Conservation (phyloP, 345 rosid genomes). For the Mercurialis annua region DNA sequence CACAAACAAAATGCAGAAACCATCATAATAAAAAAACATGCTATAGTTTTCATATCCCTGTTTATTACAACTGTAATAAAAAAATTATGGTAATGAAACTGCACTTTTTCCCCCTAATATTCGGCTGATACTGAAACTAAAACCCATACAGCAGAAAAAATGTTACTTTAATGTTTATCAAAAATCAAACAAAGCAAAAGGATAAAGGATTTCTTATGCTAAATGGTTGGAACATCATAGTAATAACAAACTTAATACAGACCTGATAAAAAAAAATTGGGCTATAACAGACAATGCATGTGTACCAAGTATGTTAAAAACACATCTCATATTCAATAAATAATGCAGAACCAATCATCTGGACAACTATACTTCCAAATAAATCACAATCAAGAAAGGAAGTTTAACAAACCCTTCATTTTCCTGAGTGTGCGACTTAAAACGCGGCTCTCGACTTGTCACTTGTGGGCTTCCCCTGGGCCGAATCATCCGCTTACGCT, state of each 20-base stretch:
- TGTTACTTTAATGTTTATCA: too few species aligned
- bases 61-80: too few species aligned
- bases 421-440: slow-evolving; percentile 65
- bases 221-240: neutral
- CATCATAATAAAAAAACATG: neutral
- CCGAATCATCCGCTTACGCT: slow-evolving; percentile 91
- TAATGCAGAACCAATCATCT: slow-evolving; percentile 16
- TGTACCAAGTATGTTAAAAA: neutral
- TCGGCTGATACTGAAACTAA: too few species aligned
- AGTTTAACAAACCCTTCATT: slow-evolving; percentile 74
- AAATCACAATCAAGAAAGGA: slow-evolving; percentile 18
- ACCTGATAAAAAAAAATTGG: neutral
- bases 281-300: neutral
- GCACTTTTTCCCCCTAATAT: too few species aligned
- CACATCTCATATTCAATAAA: neutral
- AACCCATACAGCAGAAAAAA: too few species aligned
- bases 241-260: neutral
- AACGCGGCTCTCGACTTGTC: slow-evolving; percentile 60
- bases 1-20: slow-evolving; percentile 1
- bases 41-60: too few species aligned
- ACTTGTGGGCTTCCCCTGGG: slow-evolving; percentile 92
- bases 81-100: too few species aligned
- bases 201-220: neutral
- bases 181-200: too few species aligned
- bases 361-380: slow-evolving; percentile 13